phyloP scores from a whole-genome alignment of 2,329 filamentous ascomycete genomes.

The Fusarium sp. region DNA sequence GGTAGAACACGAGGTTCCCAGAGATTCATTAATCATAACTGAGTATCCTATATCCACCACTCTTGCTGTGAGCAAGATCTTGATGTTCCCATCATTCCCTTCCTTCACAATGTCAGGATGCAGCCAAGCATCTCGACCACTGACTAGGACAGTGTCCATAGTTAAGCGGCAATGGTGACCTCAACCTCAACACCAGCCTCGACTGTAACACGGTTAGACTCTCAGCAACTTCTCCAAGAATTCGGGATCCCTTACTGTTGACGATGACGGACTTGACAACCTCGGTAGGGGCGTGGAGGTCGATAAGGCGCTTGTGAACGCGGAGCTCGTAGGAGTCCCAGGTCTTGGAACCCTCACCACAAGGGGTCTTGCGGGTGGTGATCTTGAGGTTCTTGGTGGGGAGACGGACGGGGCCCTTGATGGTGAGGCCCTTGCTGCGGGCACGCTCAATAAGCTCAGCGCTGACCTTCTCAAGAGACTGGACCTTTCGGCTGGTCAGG shows the following conservation, averaged over 20 bases:
- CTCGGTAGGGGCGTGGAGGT: slow-evolving; percentile 97
- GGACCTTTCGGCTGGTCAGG: slow-evolving; percentile 93
- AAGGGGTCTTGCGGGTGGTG: slow-evolving; percentile 98
- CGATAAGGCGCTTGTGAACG: slow-evolving; percentile 98
- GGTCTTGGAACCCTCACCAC: slow-evolving; percentile 99
- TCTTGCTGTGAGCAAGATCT: slow-evolving; percentile 26
- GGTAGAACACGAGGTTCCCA: slow-evolving; percentile 36
- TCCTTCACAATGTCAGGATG: slow-evolving; percentile 37
- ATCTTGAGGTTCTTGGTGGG: slow-evolving; percentile 97
- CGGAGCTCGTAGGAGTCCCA: slow-evolving; percentile 99
- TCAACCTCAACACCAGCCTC: slow-evolving; percentile 94
- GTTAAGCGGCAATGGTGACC: slow-evolving; percentile 83
- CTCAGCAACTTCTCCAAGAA: not conserved
- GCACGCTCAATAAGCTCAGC: slow-evolving; percentile 98
- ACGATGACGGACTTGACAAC: slow-evolving; percentile 97
- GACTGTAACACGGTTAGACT: slow-evolving; percentile 52
- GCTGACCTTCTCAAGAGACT: slow-evolving; percentile 97
- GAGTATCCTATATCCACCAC: slow-evolving; percentile 36
- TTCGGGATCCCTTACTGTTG: slow-evolving; percentile 66
- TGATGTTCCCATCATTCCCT: slow-evolving; percentile 37
- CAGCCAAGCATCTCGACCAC: slow-evolving; percentile 7
- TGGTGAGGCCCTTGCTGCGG: slow-evolving; percentile 97
- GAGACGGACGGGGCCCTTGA: slow-evolving; percentile 98
- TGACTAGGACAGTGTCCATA: slow-evolving; percentile 14
- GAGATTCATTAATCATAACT: slow-evolving; percentile 38